Evolutionary conservation across 1,139 yeast genomes (phyloP), one percentile per base, ranked within the genome.

Genomic region (Saccharomyces hybrid): DNA sequence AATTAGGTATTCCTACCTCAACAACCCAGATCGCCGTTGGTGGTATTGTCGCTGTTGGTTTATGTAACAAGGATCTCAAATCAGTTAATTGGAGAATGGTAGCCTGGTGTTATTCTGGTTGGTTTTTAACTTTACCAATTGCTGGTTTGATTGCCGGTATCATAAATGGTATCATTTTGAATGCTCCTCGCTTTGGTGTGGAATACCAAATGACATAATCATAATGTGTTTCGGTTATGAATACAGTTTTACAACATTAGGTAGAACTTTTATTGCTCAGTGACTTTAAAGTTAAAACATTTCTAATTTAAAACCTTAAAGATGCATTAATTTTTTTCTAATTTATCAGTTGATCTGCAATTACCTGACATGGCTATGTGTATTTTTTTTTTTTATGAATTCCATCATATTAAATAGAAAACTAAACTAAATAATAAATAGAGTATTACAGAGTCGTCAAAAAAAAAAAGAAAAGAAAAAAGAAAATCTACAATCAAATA

Each of bases 1-100:
- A 84, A 70, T 76, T 86, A 60, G 75, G 78, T 3, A 81, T 86
- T 59, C 93, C 93, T 46, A 81, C 85, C 48, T 84, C 90, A 13
- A 86, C 93, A 41, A 86, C 93, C 7, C 91, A 86, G 71, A 79
- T 84, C 66, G 87, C 89, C n/a, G 86, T 83, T 54, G 93, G 95
- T 60, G 88, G 89, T 50, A 83, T 87, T 49, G 88, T 86, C 7
- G 82, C 82, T 62, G 87, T 86, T 61, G 95, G 91, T 57, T 75
- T 84, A 57, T 84, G 89, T 73, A 86, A 86, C 75, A 75, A 73
- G 62, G 86, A 83, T 66, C 61, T 76, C 65, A 78, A 72, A 63
- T 79, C 88, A 6, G 86, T 85, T 57, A 86, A 86, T 75, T 86
- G 91, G 91, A 79, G 87, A 74, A 82, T 84, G 81, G 88, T 86